Evolutionary conservation across 768 basidiomycete species (phyloP).

Genomic region (Crepidotus variabilis): DNA sequence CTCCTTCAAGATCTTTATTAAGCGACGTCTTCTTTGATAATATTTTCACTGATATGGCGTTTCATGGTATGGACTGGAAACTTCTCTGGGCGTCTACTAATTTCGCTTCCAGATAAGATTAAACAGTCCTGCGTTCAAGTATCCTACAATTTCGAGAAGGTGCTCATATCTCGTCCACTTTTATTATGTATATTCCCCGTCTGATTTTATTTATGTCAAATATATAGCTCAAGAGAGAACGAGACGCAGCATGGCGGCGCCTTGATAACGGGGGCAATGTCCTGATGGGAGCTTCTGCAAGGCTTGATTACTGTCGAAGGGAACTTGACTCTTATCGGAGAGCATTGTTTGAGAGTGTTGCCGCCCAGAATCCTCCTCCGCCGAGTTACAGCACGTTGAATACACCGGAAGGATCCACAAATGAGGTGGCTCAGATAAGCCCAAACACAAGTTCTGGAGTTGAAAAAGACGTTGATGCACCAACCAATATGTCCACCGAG

Average conservation of each 20-base stretch:
- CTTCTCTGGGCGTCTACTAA: background rate
- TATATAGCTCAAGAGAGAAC: conserved; percentile 28
- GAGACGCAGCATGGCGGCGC: conserved; percentile 25
- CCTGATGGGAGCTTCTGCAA: conserved; percentile 21
- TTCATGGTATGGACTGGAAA: conserved; percentile 29
- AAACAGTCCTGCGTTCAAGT: conserved; percentile 31
- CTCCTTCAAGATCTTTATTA: conserved; percentile 27
- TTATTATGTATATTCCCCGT: background rate
- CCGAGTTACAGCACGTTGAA: conserved; percentile 20
- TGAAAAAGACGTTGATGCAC: background rate
- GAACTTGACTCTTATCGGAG: conserved; percentile 28
- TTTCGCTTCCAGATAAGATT: conserved; percentile 31
- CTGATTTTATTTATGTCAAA: background rate
- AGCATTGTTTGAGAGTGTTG: conserved; percentile 30
- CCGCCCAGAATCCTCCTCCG: conserved; percentile 23
- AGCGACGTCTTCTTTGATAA: conserved; percentile 41
- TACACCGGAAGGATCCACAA: background rate
- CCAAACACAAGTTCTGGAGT: background rate
- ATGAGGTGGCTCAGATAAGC: background rate
- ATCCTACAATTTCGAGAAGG: conserved; percentile 29
- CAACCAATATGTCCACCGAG: background rate
- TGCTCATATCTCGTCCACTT: conserved; percentile 12
- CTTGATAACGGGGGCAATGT: conserved; percentile 25
- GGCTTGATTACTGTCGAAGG: conserved; percentile 21
- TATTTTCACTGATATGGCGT: conserved; percentile 37